A percentile compares a stretch with the other conserved stretches of the same genome.
Evolutionary conservation across 164 flowering plant genomes (phyloP).

Genomic region (Macadamia tetraphylla): DNA sequence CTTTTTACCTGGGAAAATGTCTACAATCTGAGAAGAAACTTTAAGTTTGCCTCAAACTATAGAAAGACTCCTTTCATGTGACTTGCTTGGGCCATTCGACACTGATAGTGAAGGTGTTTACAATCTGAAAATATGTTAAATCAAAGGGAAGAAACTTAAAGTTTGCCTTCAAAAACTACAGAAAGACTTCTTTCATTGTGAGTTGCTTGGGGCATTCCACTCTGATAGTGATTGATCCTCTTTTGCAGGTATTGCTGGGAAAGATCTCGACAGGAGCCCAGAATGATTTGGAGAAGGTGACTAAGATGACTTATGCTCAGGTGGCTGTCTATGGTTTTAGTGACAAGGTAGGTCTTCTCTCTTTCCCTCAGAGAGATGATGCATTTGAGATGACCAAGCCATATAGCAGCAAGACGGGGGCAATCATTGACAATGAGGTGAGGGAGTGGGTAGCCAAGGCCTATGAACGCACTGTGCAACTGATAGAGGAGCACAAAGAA

Average conservation of each 20-base stretch:
- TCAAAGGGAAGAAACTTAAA: not conserved
- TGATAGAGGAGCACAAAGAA: conserved; percentile 69
- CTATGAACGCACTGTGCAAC: conserved; percentile 53
- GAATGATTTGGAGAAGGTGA: conserved; percentile 91
- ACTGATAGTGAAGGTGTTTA: too few relatives aligned
- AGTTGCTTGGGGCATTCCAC: not conserved
- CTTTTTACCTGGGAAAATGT: not conserved
- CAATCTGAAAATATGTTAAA: too few relatives aligned
- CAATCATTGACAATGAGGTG: conserved; percentile 79
- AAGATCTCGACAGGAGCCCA: conserved; percentile 95
- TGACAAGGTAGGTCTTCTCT: conserved; percentile 85
- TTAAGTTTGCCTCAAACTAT: too few relatives aligned
- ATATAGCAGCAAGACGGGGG: conserved; percentile 88
- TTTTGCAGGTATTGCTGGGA: conserved; percentile 70
- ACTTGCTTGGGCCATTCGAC: too few relatives aligned
- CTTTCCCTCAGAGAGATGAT: conserved; percentile 84
- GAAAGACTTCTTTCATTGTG: not conserved
- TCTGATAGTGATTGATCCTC: not conserved
- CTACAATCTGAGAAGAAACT: too few relatives aligned
- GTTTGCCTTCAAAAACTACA: not conserved
- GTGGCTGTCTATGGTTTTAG: conserved; percentile 92
- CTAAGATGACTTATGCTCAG: conserved; percentile 93
- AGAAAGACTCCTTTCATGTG: too few relatives aligned
- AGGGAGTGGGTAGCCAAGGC: conserved; percentile 88
- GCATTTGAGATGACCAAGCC: conserved; percentile 74